Percentiles rank a stretch among this genome's conserved stretches.
phyloP scores from a whole-genome alignment of 1,139 yeast species.

The Taphrina pruni region DNA sequence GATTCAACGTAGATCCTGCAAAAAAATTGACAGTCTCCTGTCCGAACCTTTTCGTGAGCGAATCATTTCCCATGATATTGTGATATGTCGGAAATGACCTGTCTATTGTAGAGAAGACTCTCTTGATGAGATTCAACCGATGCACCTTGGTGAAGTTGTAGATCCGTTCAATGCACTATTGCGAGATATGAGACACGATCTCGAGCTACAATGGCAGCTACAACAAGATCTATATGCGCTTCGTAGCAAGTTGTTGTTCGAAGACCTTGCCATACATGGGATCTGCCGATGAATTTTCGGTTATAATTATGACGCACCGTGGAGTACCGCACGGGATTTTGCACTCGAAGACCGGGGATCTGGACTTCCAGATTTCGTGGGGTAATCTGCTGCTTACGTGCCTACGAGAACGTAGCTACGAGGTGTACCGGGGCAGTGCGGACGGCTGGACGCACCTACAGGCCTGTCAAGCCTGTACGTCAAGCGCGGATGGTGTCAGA shows the following conservation, averaged over 20 bases:
- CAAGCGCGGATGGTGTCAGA: no score
- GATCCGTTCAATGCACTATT: no score
- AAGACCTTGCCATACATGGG: no score
- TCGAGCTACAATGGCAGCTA: no score
- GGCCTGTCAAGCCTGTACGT: no score
- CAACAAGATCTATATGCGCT: not conserved
- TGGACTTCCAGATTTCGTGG: not conserved
- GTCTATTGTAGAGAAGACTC: conserved; percentile 11
- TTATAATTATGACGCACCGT: no score
- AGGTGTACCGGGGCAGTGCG: no score
- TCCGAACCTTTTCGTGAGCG: conserved; percentile 26
- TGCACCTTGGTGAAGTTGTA: conserved; percentile 9
- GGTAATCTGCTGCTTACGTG: not conserved
- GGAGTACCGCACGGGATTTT: not conserved
- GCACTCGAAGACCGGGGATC: not conserved
- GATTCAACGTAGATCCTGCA: conserved; percentile 69
- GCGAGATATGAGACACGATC: no score
- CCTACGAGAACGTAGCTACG: not conserved
- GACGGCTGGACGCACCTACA: no score
- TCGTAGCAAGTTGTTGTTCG: not conserved
- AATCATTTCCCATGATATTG: conserved; percentile 16
- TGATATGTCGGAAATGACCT: conserved; percentile 29
- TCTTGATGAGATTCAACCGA: conserved; percentile 15
- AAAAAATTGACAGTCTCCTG: conserved; percentile 48
- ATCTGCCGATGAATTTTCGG: no score